Conservation (phyloP, 805 yeast species). For the Lipomyces oligophaga region DNA sequence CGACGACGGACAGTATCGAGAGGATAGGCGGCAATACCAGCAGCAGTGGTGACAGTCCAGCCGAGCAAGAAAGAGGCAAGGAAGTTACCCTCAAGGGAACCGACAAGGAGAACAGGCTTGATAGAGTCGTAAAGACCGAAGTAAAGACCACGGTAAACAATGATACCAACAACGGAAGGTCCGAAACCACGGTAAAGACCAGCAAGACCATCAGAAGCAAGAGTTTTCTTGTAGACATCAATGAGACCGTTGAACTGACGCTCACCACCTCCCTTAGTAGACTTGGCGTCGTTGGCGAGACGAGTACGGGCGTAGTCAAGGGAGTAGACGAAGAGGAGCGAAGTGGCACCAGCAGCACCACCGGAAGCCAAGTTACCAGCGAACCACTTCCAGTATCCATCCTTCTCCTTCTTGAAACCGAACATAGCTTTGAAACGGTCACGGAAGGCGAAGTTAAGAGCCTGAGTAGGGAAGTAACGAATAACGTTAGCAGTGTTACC, state of each 20-base stretch:
- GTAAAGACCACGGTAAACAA: slow-evolving; percentile 99
- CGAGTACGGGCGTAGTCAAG: slow-evolving; percentile 98
- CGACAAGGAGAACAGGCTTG: slow-evolving; percentile 91
- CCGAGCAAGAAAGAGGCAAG: slow-evolving; percentile 93
- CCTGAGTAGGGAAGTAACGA: slow-evolving; percentile 99
- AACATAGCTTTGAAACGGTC: slow-evolving; percentile 93
- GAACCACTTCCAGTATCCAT: slow-evolving; percentile 88
- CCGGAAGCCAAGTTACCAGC: slow-evolving; percentile 98
- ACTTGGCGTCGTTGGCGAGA: slow-evolving; percentile 97
- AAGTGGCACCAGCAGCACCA: slow-evolving; percentile 98
- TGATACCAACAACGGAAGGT: slow-evolving; percentile 95
- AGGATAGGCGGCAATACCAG: slow-evolving; percentile 98
- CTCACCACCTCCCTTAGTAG: slow-evolving; percentile 78
- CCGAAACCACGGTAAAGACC: slow-evolving; percentile 99
- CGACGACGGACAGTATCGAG: slow-evolving; percentile 99
- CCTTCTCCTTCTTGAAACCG: slow-evolving; percentile 89
- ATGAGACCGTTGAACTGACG: slow-evolving; percentile 96
- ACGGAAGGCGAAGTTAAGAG: slow-evolving; percentile 97
- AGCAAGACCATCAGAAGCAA: slow-evolving; percentile 93
- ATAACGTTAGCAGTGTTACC: slow-evolving; percentile 99
- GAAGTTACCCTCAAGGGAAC: slow-evolving; percentile 92
- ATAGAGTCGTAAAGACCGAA: slow-evolving; percentile 96
- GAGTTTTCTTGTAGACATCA: slow-evolving; percentile 94
- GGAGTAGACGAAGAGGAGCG: slow-evolving; percentile 89
- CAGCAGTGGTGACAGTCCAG: slow-evolving; percentile 98